phyloP scores from a whole-genome alignment of 208 protist genomes.

The Vickermania spadyakhi region DNA sequence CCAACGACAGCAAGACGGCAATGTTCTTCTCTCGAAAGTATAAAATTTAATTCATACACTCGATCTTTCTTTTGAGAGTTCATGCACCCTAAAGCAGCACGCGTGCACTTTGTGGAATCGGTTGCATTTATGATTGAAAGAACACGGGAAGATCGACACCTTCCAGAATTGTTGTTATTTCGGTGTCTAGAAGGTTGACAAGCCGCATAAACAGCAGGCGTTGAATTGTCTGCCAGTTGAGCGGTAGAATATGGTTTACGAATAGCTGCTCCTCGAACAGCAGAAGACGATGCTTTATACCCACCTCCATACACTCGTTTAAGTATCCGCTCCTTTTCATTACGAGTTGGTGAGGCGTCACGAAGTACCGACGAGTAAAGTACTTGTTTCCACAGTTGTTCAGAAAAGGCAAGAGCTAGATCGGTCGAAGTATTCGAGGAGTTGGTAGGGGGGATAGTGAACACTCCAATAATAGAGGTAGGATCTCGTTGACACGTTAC shows the following conservation, averaged over 20 bases:
- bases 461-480: neutral
- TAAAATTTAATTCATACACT: neutral
- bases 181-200: neutral
- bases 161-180: neutral
- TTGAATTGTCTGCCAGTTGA: constrained; percentile 1
- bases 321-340: neutral
- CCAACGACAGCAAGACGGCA: neutral
- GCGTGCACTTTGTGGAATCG: neutral
- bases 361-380: neutral
- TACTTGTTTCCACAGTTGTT: neutral
- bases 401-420: neutral
- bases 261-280: neutral
- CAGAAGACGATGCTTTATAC: neutral
- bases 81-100: neutral
- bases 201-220: neutral
- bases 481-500: neutral
- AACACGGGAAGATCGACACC: neutral
- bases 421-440: neutral
- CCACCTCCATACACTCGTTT: neutral
- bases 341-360: neutral
- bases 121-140: neutral
- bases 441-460: neutral
- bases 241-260: neutral
- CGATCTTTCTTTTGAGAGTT: neutral
- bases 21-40: neutral